A percentile compares a stretch with the other conserved stretches of the same genome.
phyloP scores from a whole-genome alignment of 306 rosid species.

The Quercus glauca region DNA sequence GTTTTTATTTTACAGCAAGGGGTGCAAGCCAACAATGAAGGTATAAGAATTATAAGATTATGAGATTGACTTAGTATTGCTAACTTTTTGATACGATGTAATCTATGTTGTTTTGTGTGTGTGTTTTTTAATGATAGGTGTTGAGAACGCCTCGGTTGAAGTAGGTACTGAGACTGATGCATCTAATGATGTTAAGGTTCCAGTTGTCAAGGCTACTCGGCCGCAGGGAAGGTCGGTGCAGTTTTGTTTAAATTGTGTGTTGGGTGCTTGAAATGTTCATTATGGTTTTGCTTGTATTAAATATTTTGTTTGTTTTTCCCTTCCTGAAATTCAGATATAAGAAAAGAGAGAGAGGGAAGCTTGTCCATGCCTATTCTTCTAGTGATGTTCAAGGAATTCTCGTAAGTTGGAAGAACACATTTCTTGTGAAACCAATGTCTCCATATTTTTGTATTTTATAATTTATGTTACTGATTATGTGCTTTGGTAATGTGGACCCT shows the following conservation, averaged over 20 bases:
- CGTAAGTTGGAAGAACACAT: constrained; percentile 46
- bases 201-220: constrained; percentile 60
- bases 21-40: constrained; percentile 46
- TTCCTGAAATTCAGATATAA: constrained; percentile 49
- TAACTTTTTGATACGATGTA: not conserved
- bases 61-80: constrained; percentile 1
- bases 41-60: constrained; percentile 25
- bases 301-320: not conserved
- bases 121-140: constrained; percentile 12
- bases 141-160: constrained; percentile 23
- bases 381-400: constrained; percentile 96
- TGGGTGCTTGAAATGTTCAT: not conserved
- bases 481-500: constrained; percentile 24
- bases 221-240: constrained; percentile 86
- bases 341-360: constrained; percentile 94
- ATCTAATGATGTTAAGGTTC: constrained; percentile 26
- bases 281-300: not conserved
- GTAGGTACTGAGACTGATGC: constrained; percentile 42
- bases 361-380: constrained; percentile 67
- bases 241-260: not conserved
- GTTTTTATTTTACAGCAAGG: constrained; percentile 50
- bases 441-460: not conserved
- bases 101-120: constrained; percentile 1
- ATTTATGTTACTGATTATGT: constrained; percentile 12
- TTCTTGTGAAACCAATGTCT: not conserved